Evolutionary conservation across 306 rosid genomes (phyloP), one percentile per base, ranked within the genome.

Genomic region (Rosa chinensis): DNA sequence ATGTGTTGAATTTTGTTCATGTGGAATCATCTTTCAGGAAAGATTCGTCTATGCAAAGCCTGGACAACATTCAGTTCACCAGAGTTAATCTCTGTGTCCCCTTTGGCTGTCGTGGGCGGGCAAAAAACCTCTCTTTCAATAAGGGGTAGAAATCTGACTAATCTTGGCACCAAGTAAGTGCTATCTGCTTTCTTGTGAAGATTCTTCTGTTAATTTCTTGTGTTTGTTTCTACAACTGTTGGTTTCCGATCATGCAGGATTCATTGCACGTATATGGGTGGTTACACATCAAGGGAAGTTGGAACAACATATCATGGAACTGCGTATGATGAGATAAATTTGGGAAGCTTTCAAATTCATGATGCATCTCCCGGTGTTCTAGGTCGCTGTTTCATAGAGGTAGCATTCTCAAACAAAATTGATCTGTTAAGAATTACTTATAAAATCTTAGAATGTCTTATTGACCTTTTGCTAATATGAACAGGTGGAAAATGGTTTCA

Each of bases 301-400:
- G 89, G 79, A 74, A 82, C 92, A 69, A 79, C 82, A 47, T 62
- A 67, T 78, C 80, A 79, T 37, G 96, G 92, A 72, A 72, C 81
- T 10, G 56, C 52, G 8, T 84, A 79, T 80, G 97, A 94, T 76
- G 88, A 90, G 83, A 85, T 94, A 84, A 85, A 85, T 61, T 82
- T 91, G 84, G 70, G 80, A 66, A 85, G 85, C 76, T 90, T 90
- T 76, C 85, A 87, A 87, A 85, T 89, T 80, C 83, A 50, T 67
- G 87, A 83, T 86, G 80, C 82, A 70, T 89, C 92, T 66, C 91
- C 89, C 2, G 85, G 89, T 72, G 82, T 80, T 79, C 77, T 90
- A 25, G 98, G 97, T 76, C 98, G 98, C 81, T 88, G 90, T 89
- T 92, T 92, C 85, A 85, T 94, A 62, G 98, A 94, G 98, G 98